These are phyloP conservation scores for Trichocladium antarcticum DNA, from an alignment of 495 filamentous ascomycete genomes.

Conservation along the genomic window DNA sequence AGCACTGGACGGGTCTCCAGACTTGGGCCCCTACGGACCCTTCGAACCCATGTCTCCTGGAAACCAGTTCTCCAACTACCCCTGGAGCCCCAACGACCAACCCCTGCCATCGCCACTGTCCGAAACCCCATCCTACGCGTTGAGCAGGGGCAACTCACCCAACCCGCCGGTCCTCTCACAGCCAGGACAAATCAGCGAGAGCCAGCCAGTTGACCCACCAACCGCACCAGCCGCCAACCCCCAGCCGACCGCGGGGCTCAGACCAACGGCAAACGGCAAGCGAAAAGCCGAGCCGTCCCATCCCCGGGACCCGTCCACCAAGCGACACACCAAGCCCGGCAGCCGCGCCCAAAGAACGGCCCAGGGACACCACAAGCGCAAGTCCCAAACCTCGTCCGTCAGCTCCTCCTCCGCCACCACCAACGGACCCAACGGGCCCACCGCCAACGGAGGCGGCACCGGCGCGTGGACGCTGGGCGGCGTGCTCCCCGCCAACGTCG, in stretches of 20 bases:
- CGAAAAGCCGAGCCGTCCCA: neutral
- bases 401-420: neutral
- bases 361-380: neutral
- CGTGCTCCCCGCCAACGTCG: slow-evolving; percentile 8
- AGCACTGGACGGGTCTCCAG: neutral
- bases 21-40: neutral
- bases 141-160: neutral
- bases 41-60: neutral
- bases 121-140: neutral
- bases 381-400: neutral
- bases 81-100: neutral
- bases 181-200: neutral
- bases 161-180: neutral
- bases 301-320: no score
- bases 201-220: neutral
- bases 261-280: neutral
- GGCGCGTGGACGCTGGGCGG: neutral
- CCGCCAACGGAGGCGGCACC: neutral
- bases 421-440: neutral
- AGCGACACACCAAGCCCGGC: neutral
- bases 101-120: slow-evolving; percentile 7
- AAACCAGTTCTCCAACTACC: neutral
- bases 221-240: neutral
- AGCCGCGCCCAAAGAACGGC: neutral
- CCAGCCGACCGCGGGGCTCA: neutral